These are phyloP conservation scores for Pseudopyrenochaeta lycopersici DNA, from an alignment of 2,329 filamentous ascomycete genomes.

Conservation along the genomic window DNA sequence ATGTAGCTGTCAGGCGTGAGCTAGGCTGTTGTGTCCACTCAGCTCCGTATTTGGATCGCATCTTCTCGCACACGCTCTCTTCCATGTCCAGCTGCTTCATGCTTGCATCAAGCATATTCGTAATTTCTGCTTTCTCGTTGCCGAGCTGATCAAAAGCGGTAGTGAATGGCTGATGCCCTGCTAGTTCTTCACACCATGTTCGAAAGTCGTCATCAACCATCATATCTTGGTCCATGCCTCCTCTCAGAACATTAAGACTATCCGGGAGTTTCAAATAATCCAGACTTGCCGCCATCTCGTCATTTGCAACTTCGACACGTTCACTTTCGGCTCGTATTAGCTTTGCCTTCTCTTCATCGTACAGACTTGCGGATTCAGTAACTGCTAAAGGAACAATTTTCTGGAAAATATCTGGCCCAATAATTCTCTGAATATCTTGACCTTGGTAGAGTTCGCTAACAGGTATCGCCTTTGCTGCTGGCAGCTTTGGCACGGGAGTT, in stretches of 20 bases:
- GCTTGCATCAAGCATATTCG: conserved; percentile 77
- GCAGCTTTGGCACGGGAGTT: conserved; percentile 84
- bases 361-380: conserved; percentile 94
- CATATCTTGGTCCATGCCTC: conserved; percentile 89
- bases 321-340: conserved; percentile 92
- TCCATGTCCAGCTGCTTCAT: conserved; percentile 94
- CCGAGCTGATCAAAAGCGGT: conserved; percentile 81
- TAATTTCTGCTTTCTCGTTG: conserved; percentile 78
- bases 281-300: conserved; percentile 93
- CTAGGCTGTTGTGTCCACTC: conserved; percentile 99
- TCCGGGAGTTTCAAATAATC: conserved; percentile 92
- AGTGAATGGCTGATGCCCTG: conserved; percentile 81
- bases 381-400: conserved; percentile 97
- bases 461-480: conserved; percentile 95
- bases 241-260: conserved; percentile 89
- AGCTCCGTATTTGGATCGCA: conserved; percentile 94
- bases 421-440: conserved; percentile 96
- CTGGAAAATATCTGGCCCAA: conserved; percentile 94
- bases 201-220: conserved; percentile 90
- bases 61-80: conserved; percentile 98
- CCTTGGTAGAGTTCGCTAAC: conserved; percentile 96
- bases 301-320: conserved; percentile 88
- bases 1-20: conserved; percentile 83
- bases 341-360: conserved; percentile 98
- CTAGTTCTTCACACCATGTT: conserved; percentile 92